Base-by-base conservation (phyloP, 1,284 basidiomycete genomes). In the Boletus semigastroideus region DNA sequence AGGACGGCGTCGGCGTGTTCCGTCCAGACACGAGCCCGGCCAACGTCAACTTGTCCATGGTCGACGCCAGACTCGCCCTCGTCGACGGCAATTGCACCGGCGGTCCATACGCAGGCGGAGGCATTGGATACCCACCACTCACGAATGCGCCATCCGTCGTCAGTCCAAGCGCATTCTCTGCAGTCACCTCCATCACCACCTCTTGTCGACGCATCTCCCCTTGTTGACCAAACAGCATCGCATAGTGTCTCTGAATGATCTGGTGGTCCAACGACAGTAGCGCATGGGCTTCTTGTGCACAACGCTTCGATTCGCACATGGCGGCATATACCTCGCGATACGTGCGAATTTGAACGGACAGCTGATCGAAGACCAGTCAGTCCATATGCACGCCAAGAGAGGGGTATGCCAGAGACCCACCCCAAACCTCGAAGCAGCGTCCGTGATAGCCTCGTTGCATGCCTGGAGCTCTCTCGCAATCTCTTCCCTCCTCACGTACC, bases 401-500 rank as follows among this genome's bases (percentile, higher is more conserved):
- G 37, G 40, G 13, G 19, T 55, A 48, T 33, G 16, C 16, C 28
- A 42, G n/a, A 14, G 2, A 68, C 80, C 41, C 53, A 87, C 79
- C 20, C 78, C 74, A 58, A 88, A 86, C 39, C 53, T 62, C 17
- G 61, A 54, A 25, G 49, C 54, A n/a, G 82, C 80, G 50, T 87
- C 83, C 2, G 70, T 72, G 11, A 88, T 73, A 6, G 68, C 70
- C 3, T 71, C 72, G 59, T 84, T 76, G 54, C 85, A 89, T 1
- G 67, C 73, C 8, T 64, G 57, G 34, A 89, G 80, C 46, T 78
- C 78, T 20, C 73, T 71, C 19, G 77, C 67, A 41, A 89, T 86
- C 58, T 92, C 86, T 36, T 89, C 84, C 34, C 87, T 78, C 64
- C 84, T 85, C 45, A 91, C 75, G 65, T 90, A 92, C 2, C 87